Evolutionary conservation across 2,329 filamentous ascomycete genomes (phyloP), one percentile per base, ranked within the genome.

Genomic region (Pyrenophora graminea): DNA sequence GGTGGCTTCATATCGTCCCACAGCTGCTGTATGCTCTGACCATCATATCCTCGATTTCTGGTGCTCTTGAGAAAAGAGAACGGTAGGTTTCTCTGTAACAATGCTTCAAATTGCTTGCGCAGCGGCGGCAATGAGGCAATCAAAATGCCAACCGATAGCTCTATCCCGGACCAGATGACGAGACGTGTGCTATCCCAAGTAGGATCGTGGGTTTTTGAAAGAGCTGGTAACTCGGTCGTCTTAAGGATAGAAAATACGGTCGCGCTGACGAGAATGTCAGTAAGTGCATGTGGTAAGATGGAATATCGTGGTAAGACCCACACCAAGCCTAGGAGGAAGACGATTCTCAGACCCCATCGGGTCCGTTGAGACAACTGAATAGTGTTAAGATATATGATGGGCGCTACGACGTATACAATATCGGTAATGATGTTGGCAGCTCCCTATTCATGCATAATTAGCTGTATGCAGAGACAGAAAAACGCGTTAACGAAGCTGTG

Each of bases 351-450:
- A 3, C 64, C 59, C 59, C 61, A 63, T 45, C 67, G 59, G 3
- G 66, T 69, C 5, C 61, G 61, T 9, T 46, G 49, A 3, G 59
- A 51, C 4, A 70, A 34, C 33, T 69, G 64, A 3, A 68, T 50
- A 12, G 52, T 59, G 5, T 54, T 60, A 2, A 70, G 51, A 34
- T 69, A 70, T 12, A 66, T 37, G 13, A 68, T 52, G 1, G 64
- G 65, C 2, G 66, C 65, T 6, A 63, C 58, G 4, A 66, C 59
- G 34, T 68, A 67, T 0, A 70, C 56, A 0, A 65, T 32, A 21
- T 70, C 65, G 3, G 64, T 70, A 33, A 67, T 19, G 39, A 62
- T 62, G 45, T 70, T 70, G 6, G 56, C 59, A 6, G 64, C 48
- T 12, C 55, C 62, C 53, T 64, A 42, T 25, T 8, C 8, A 37